Conservation (phyloP, 306 rosid species). For the Pyrus pyrifolia region DNA sequence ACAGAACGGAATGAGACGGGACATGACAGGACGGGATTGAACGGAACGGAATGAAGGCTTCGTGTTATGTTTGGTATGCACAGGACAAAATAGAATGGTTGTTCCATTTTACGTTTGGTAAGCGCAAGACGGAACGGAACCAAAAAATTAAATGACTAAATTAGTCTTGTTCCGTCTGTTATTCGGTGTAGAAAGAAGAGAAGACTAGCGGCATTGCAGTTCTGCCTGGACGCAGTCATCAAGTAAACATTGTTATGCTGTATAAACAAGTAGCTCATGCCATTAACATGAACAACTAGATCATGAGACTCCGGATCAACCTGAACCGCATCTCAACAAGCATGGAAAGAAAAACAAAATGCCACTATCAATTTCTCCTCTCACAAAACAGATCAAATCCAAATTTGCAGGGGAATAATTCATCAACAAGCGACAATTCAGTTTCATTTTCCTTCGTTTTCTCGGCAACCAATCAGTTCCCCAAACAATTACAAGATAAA, state of each 20-base stretch:
- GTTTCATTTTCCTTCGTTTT: not conserved
- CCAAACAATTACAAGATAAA: not conserved
- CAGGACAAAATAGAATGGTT: too few relatives aligned
- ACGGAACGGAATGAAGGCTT: too few relatives aligned
- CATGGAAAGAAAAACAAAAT: not conserved
- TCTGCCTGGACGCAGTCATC: conserved; percentile 88
- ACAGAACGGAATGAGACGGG: too few relatives aligned
- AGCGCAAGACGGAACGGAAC: too few relatives aligned
- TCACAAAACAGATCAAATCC: not conserved
- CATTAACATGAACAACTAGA: conserved; percentile 82
- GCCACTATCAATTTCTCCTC: not conserved
- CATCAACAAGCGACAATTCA: not conserved
- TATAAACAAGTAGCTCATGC: conserved; percentile 86
- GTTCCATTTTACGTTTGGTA: too few relatives aligned
- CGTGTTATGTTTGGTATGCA: too few relatives aligned
- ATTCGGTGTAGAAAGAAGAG: conserved; percentile 82
- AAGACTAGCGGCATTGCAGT: conserved; percentile 97
- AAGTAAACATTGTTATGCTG: conserved; percentile 94
- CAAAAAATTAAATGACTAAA: too few relatives aligned
- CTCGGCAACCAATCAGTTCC: conserved; percentile 9
- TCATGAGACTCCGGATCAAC: conserved; percentile 91
- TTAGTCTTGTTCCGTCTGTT: too few relatives aligned
- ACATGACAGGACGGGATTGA: too few relatives aligned
- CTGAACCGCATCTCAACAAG: conserved; percentile 29
- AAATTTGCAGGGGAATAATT: not conserved